These are phyloP conservation scores for Taphrina betulina DNA, from an alignment of 1,139 yeast genomes.

Conservation along the genomic window DNA sequence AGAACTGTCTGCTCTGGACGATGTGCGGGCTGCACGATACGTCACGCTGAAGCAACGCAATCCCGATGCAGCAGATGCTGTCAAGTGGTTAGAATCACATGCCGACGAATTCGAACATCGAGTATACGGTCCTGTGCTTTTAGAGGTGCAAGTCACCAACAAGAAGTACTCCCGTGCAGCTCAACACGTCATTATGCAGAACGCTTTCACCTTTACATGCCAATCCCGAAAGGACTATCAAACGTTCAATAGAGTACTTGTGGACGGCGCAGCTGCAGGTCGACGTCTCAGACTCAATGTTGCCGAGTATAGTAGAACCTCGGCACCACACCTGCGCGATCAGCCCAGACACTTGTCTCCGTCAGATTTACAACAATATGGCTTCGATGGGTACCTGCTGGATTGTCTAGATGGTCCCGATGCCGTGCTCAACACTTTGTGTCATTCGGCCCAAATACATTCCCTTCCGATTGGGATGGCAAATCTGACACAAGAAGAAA, in stretches of 20 bases:
- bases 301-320: slow-evolving; percentile 47
- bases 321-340: slow-evolving; percentile 38
- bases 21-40: slow-evolving; percentile 17
- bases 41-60: slow-evolving; percentile 40
- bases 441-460: slow-evolving; percentile 51
- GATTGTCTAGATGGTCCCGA: slow-evolving; percentile 75
- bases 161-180: slow-evolving; percentile 47
- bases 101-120: slow-evolving; percentile 46
- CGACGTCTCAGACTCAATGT: slow-evolving; percentile 49
- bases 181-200: slow-evolving; percentile 57
- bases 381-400: slow-evolving; percentile 76
- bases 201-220: slow-evolving; percentile 59
- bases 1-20: slow-evolving; percentile 18
- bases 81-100: slow-evolving; percentile 46
- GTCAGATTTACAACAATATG: slow-evolving; percentile 51
- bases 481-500: slow-evolving; percentile 8
- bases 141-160: slow-evolving; percentile 59
- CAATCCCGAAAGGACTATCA: slow-evolving; percentile 50
- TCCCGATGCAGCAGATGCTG: slow-evolving; percentile 46
- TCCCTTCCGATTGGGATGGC: slow-evolving; percentile 7
- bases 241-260: slow-evolving; percentile 48
- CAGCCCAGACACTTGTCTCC: slow-evolving; percentile 43
- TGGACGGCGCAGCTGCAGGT: slow-evolving; percentile 42
- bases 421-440: slow-evolving; percentile 72
- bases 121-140: slow-evolving; percentile 74